Percentiles rank a stretch among this genome's conserved stretches.
phyloP scores from a whole-genome alignment of 192 early-diverging fungal genomes.

The Coemansia sp. region DNA sequence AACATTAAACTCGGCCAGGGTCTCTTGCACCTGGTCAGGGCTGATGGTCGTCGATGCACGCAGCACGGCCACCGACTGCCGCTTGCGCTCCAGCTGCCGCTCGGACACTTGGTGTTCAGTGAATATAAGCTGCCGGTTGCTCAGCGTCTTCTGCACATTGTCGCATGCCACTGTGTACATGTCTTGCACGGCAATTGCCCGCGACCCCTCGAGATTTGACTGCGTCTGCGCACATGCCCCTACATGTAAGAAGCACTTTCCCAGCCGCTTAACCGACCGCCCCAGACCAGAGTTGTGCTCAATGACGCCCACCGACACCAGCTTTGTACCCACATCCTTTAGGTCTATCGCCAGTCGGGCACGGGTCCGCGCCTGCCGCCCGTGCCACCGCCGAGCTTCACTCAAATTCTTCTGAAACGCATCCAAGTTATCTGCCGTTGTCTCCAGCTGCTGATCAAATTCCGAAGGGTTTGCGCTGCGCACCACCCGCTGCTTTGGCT shows the following conservation, averaged over 20 bases:
- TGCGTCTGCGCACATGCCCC: conserved; percentile 38
- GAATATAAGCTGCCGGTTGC: conserved; percentile 50
- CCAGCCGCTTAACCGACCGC: conserved; percentile 45
- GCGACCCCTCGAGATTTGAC: conserved; percentile 53
- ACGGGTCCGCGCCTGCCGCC: conserved; percentile 46
- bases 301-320: conserved; percentile 40
- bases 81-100: conserved; percentile 53
- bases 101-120: conserved; percentile 52
- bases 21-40: conserved; percentile 45
- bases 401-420: conserved; percentile 36
- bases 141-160: conserved; percentile 47
- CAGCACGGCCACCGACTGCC: conserved; percentile 53
- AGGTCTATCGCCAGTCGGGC: conserved; percentile 34
- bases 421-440: conserved; percentile 32
- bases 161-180: conserved; percentile 32
- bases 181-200: conserved; percentile 43
- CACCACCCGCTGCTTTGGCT: conserved; percentile 20
- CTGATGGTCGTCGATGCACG: conserved; percentile 47
- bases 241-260: conserved; percentile 38
- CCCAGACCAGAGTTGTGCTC: conserved; percentile 38
- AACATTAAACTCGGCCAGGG: conserved; percentile 43
- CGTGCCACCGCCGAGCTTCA: conserved; percentile 46
- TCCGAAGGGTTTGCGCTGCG: conserved; percentile 29
- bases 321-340: conserved; percentile 41
- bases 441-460: conserved; percentile 45